phyloP scores from a whole-genome alignment of 1,139 yeast species.

The Saccharomyces hybrid region DNA sequence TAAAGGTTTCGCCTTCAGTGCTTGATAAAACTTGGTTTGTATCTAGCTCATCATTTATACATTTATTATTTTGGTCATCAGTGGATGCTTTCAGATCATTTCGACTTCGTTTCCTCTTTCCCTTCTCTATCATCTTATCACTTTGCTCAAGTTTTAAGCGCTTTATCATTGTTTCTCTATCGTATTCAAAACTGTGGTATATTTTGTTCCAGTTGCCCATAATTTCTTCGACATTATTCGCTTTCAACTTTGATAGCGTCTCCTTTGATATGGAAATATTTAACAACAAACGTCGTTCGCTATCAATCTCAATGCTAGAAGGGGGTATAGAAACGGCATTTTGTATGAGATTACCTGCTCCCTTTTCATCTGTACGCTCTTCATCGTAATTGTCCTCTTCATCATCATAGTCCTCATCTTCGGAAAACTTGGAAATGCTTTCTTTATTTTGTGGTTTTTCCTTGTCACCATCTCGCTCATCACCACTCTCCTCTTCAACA shows the following conservation, averaged over 20 bases:
- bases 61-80: constrained; percentile 7
- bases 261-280: constrained; percentile 28
- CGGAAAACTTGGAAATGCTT: constrained; percentile 16
- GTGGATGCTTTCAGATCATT: constrained; percentile 8
- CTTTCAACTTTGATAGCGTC: constrained; percentile 23
- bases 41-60: constrained; percentile 1
- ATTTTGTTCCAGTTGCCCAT: constrained; percentile 49
- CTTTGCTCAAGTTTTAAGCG: constrained; percentile 74
- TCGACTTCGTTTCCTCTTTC: constrained; percentile 21
- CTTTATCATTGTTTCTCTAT: constrained; percentile 68
- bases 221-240: constrained; percentile 28
- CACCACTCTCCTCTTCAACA: constrained; percentile 6
- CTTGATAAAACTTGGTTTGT: constrained; percentile 1
- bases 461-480: background rate
- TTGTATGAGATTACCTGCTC: constrained; percentile 20
- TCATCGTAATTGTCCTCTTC: constrained; percentile 20
- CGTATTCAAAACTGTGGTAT: constrained; percentile 81
- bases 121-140: constrained; percentile 56
- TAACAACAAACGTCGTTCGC: constrained; percentile 17
- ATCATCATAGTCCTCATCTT: constrained; percentile 16
- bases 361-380: constrained; percentile 28
- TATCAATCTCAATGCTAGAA: constrained; percentile 13
- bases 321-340: constrained; percentile 16
- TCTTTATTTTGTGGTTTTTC: constrained; percentile 2
- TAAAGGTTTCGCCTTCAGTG: constrained; percentile 4